Evolutionary conservation across 306 rosid species (phyloP).

Genomic region (Medicago truncatula): DNA sequence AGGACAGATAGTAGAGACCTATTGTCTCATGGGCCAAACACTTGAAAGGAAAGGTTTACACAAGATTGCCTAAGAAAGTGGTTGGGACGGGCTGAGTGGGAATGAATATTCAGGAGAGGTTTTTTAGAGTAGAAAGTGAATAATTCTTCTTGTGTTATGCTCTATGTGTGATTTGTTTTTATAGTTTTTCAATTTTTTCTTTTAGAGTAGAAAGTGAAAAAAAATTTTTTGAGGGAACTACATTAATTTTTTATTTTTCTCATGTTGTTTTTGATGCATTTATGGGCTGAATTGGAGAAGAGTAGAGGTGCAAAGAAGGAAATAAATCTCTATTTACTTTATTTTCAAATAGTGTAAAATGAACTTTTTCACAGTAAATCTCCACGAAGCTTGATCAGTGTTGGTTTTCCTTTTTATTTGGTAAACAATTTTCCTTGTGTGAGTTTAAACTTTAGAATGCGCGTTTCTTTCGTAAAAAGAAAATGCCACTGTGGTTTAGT

Average conservation of each 20-base stretch:
- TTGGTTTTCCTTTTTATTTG: too few relatives aligned
- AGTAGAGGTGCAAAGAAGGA: not conserved
- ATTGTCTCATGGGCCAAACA: not conserved
- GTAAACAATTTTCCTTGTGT: too few relatives aligned
- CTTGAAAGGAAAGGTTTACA: not conserved
- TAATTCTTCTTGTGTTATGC: not conserved
- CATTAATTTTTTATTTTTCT: too few relatives aligned
- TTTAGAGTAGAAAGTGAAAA: too few relatives aligned
- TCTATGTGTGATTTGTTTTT: not conserved
- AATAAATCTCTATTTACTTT: not conserved
- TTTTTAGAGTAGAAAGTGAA: not conserved
- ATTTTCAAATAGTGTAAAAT: too few relatives aligned
- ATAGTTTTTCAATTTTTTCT: not conserved
- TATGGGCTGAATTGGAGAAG: not conserved
- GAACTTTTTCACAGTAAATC: not conserved
- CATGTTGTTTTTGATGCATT: not conserved
- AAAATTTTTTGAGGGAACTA: too few relatives aligned
- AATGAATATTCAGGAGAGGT: not conserved
- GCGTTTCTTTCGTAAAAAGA: too few relatives aligned
- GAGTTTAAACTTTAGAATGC: too few relatives aligned
- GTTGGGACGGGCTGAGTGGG: not conserved
- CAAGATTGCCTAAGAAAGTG: not conserved
- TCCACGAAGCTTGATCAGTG: not conserved
- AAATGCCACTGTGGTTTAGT: too few relatives aligned
- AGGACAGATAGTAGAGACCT: not conserved